Evolutionary conservation across 805 yeast genomes (phyloP).

Genomic region (Candida dendrica): DNA sequence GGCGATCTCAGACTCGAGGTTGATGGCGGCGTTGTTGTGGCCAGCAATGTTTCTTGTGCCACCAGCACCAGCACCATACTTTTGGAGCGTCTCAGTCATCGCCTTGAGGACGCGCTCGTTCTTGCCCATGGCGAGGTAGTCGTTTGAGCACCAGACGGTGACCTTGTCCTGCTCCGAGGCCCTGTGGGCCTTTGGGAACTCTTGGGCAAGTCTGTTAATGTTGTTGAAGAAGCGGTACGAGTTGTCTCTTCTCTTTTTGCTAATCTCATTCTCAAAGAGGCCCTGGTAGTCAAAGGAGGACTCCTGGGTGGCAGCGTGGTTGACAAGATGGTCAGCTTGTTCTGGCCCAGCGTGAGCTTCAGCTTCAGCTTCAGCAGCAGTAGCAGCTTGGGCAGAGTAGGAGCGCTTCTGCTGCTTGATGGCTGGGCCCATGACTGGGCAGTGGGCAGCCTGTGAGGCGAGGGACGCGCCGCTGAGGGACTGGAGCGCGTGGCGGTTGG

Average conservation of each 20-base stretch:
- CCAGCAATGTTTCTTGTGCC: conserved; percentile 99
- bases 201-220: conserved; percentile 90
- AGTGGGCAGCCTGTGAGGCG: conserved; percentile 51
- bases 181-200: conserved; percentile 91
- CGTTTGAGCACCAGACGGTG: conserved; percentile 99
- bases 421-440: conserved; percentile 92
- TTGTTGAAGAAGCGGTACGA: conserved; percentile 96
- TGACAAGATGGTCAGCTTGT: conserved; percentile 16
- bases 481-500: conserved; percentile 53
- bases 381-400: conserved; percentile 25
- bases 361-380: conserved; percentile 22
- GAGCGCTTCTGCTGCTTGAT: conserved; percentile 34
- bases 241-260: conserved; percentile 74
- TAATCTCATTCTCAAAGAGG: conserved; percentile 57
- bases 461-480: conserved; percentile 34
- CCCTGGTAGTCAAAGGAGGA: conserved; percentile 64
- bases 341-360: conserved; percentile 11
- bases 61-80: conserved; percentile 98
- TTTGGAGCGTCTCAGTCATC: conserved; percentile 74
- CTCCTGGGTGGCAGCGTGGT: conserved; percentile 39
- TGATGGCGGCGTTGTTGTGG: conserved; percentile 85
- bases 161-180: conserved; percentile 71
- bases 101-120: conserved; percentile 64
- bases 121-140: conserved; percentile 91
- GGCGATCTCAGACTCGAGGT: conserved; percentile 80